phyloP scores from a whole-genome alignment of 2,329 filamentous ascomycete genomes.

The Elsinoe australis region DNA sequence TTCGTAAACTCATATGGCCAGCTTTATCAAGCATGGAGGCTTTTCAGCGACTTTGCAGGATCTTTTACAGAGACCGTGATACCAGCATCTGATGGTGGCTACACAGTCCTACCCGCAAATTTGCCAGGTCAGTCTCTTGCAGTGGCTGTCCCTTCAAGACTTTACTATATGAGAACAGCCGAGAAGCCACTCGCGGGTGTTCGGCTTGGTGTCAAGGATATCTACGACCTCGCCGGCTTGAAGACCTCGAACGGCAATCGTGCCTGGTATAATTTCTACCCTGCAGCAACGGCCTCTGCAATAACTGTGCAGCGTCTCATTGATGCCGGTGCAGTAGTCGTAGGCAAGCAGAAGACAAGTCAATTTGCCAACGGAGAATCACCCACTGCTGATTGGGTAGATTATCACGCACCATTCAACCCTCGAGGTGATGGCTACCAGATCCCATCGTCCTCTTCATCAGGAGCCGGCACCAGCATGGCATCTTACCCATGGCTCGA shows the following conservation, averaged over 20 bases:
- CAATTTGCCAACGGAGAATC: slow-evolving; percentile 41
- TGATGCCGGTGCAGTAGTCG: slow-evolving; percentile 49
- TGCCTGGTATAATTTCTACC: slow-evolving; percentile 50
- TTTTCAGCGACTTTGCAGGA: slow-evolving; percentile 44
- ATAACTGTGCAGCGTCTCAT: slow-evolving; percentile 49
- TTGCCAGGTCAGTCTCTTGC: slow-evolving; percentile 38
- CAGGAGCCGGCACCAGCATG: slow-evolving; percentile 39
- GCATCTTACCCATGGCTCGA: slow-evolving; percentile 45
- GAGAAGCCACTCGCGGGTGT: slow-evolving; percentile 54
- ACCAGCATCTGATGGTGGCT: slow-evolving; percentile 33
- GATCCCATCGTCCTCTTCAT: slow-evolving; percentile 42
- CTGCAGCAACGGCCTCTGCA: slow-evolving; percentile 40
- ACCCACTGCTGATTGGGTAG: slow-evolving; percentile 46
- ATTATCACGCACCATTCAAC: slow-evolving; percentile 40
- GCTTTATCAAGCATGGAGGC: slow-evolving; percentile 42
- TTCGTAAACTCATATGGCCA: slow-evolving; percentile 42
- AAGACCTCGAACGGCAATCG: slow-evolving; percentile 51
- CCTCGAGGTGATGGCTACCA: slow-evolving; percentile 41
- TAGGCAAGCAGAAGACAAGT: slow-evolving; percentile 41
- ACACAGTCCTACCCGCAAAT: slow-evolving; percentile 39
- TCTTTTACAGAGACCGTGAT: slow-evolving; percentile 45
- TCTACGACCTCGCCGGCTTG: slow-evolving; percentile 52
- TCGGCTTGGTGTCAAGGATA: slow-evolving; percentile 56
- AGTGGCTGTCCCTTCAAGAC: slow-evolving; percentile 51
- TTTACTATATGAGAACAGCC: slow-evolving; percentile 49